Evolutionary conservation across 2,329 filamentous ascomycete genomes (phyloP), one percentile per base, ranked within the genome.

Genomic region (Diaporthe aspalathi): DNA sequence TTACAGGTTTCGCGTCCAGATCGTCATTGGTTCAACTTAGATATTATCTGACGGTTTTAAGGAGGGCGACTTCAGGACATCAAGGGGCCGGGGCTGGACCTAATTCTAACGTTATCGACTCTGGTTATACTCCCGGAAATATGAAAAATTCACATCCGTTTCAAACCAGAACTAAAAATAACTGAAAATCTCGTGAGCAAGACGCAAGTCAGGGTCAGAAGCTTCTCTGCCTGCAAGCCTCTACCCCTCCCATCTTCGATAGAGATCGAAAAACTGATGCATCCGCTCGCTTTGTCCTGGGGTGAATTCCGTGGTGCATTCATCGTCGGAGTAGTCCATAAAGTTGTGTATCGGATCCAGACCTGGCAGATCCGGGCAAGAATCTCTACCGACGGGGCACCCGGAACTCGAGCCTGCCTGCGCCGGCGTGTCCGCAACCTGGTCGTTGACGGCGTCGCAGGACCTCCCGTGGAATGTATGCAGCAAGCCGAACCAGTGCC

Each of bases 401-500:
- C 60, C 60, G 6, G 12, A 12, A 24, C 43, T 63, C 1, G 12
- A 2, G 11, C 60, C 60, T 17, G 60, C 5, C 60, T 63, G 60
- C 16, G 66, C 66, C 17, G 83, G 81, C 20, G 83, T 85, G 71
- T 85, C 83, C 24, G 77, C 74, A 24, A 84, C 81, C 70, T 81
- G 83, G 72, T 85, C 83, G 1, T 83, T 35, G 6, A 74, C 76
- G 68, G 82, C 83, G 3, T 78, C 70, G n/a, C 73, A 81, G 43
- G 80, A 78, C 60, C 60, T 49, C 0, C 79, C 81, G 72, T 84
- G 80, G 56, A 84, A 85, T 1, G 82, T 83, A 71, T 85, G 83
- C 50, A 84, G 73, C 22, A 85, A 75, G 1, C 83, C 83, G 66
- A 84, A 82, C 82, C 82, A 85, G 74, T 85, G 83, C 8, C 83